Evolutionary conservation across 2,329 filamentous ascomycete genomes (phyloP), one percentile per base, ranked within the genome.

Genomic region (Meredithiella fracta): DNA sequence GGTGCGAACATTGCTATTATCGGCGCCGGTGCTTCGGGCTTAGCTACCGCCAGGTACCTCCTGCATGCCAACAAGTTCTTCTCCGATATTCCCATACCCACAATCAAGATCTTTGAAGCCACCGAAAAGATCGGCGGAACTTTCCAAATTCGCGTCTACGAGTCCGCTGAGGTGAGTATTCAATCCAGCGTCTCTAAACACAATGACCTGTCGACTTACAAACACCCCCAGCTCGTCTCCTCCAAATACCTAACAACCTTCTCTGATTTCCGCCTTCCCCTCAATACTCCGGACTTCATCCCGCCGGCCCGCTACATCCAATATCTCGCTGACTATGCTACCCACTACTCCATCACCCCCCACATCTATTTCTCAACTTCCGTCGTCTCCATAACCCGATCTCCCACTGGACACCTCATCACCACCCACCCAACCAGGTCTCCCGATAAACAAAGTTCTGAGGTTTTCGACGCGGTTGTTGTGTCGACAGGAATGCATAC

Each of bases 201-300:
- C 14, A 20, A 29, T 29, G 34, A 2, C 20, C 34, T 17, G 17
- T 20, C 5, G 14, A 22, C 47, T 47, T 22, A 38, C 9, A 17
- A 8, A 8, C 11, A n/a, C 14, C n/a, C 38, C 7, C 44, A 70
- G 68, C 66, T 74, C 1, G 73, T 76, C 1, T 73, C 70, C 1
- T 74, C 72, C 2, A 74, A 73, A 59, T 72, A 74, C 47, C 65
- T 77, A 7, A 76, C 73, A 0, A 64, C 69, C 17, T 76, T 76
- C 59, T 76, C 73, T 1, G 73, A 76, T 60, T 73, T 72, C 58
- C 68, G 73, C 1, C 66, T 71, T 3, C 64, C 69, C 1, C 52
- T 64, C 1, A 66, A 71, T 8, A 67, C 67, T 1, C 68, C 72
- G 6, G 72, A 75, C 59, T 75, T 75, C 57, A 60, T 74, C 6